These are phyloP conservation scores for Kalanchoe fedtschenkoi DNA, from an alignment of 164 flowering plant genomes.

Conservation along the genomic window DNA sequence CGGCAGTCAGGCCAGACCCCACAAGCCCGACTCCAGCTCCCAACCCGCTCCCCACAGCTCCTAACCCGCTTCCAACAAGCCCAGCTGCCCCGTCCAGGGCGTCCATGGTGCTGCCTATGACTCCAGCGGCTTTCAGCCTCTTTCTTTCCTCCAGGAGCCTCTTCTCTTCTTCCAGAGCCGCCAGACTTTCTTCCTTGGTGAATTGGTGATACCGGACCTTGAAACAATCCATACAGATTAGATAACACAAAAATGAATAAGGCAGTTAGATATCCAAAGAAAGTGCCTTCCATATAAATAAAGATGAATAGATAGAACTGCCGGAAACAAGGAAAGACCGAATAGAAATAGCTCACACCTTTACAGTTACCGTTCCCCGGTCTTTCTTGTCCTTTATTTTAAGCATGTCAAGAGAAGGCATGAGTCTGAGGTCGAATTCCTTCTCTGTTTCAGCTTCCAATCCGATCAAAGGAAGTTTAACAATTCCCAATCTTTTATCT, in stretches of 20 bases:
- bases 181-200: constrained; percentile 75
- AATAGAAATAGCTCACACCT: constrained; percentile 30
- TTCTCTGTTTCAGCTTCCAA: constrained; percentile 46
- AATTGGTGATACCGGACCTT: constrained; percentile 69
- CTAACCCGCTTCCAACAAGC: constrained; percentile 55
- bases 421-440: constrained; percentile 57
- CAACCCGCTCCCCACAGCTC: constrained; percentile 52
- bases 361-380: constrained; percentile 64
- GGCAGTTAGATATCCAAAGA: no score
- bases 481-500: constrained; percentile 78
- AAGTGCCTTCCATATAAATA: background rate
- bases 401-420: constrained; percentile 75
- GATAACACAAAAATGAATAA: background rate
- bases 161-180: constrained; percentile 87
- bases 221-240: background rate
- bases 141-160: constrained; percentile 61
- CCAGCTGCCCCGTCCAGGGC: constrained; percentile 78
- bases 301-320: background rate
- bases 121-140: constrained; percentile 71
- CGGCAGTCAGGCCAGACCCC: constrained; percentile 51
- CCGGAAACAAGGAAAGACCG: background rate
- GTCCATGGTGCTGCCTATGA: constrained; percentile 93
- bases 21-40: constrained; percentile 46
- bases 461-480: constrained; percentile 55
- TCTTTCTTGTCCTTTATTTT: constrained; percentile 91